Evolutionary conservation across 306 rosid species (phyloP), one percentile per base, ranked within the genome.

Genomic region (Trifolium subterraneum): DNA sequence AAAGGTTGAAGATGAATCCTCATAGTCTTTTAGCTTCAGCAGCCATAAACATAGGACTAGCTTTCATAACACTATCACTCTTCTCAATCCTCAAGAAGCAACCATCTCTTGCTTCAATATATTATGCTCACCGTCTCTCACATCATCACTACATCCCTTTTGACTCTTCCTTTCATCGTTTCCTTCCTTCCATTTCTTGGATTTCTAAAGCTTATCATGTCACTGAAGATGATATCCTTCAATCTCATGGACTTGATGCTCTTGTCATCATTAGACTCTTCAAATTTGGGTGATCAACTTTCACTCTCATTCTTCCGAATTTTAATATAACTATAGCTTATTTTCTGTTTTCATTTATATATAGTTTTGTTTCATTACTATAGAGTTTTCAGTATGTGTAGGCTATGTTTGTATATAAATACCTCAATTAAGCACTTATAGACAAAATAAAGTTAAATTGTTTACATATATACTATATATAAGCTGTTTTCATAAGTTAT

Each of bases 21-120:
- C 84, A 79, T 14, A 81, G 98, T 69, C 88, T 93, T 9, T 20
- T 89, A 6, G 97, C 98, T 33, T 93, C 97, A 1, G 96, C 97
- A 18, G 81, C 87, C 74, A 87, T 89, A 58, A 93, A 93, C 94
- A 80, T 91, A 54, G 95, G 95, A 4, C 48, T 90, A 55, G 94
- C 98, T 33, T 19, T 89, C n/a, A 64, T 91, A 13, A 74, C 71
- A 12, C 94, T 94, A 35, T 66, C 96, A 2, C 89, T 94, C 39
- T 94, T 91, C 81, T 87, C 98, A 77, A 63, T 91, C 18, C 88
- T 94, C 31, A 93, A 89, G 72, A 94, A 91, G 11, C 96, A 88
- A 51, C 94, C 91, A 8, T 81, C 92, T 2, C 79, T 81, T 69
- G 91, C 94, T 29, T 61, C 85, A 33, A 82, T 94, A 0, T 94